phyloP scores from a whole-genome alignment of 352 stramenopile genomes.

The Phytophthora brassicae region DNA sequence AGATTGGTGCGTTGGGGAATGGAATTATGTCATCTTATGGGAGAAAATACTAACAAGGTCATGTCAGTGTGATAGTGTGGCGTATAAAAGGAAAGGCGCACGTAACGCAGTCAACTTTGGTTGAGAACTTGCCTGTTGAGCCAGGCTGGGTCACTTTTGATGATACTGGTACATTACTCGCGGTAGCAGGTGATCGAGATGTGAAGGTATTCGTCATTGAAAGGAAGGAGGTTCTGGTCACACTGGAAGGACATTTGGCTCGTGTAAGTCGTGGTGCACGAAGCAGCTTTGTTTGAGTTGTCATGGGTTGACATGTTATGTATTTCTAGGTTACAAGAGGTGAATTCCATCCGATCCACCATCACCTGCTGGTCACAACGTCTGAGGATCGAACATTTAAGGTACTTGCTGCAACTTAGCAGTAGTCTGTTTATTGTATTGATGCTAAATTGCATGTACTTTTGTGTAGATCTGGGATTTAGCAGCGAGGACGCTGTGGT shows the following conservation, averaged over 20 bases:
- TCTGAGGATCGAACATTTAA: constrained; percentile 88
- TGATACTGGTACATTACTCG: constrained; percentile 58
- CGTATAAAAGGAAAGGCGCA: constrained; percentile 34
- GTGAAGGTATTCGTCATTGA: constrained; percentile 65
- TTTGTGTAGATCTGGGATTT: constrained; percentile 82
- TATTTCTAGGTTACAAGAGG: constrained; percentile 58
- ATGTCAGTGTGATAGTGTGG: constrained; percentile 65
- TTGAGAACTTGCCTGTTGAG: constrained; percentile 43
- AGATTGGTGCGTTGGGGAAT: constrained; percentile 46
- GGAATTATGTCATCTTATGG: neutral
- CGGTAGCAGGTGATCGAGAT: constrained; percentile 46
- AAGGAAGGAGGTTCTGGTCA: constrained; percentile 53
- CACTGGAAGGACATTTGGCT: constrained; percentile 70
- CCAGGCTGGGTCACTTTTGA: constrained; percentile 65
- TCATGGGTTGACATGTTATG: neutral
- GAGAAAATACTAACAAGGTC: neutral
- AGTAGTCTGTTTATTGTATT: too few species aligned
- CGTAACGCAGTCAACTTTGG: constrained; percentile 39
- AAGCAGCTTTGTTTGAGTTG: neutral
- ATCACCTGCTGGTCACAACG: constrained; percentile 67
- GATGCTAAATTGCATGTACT: neutral
- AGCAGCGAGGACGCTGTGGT: constrained; percentile 55
- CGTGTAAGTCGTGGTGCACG: constrained; percentile 32
- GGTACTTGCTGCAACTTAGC: constrained; percentile 29
- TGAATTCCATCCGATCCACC: constrained; percentile 71